Base-by-base conservation (phyloP, 2,329 filamentous ascomycete species). In the Neonectria hederae region DNA sequence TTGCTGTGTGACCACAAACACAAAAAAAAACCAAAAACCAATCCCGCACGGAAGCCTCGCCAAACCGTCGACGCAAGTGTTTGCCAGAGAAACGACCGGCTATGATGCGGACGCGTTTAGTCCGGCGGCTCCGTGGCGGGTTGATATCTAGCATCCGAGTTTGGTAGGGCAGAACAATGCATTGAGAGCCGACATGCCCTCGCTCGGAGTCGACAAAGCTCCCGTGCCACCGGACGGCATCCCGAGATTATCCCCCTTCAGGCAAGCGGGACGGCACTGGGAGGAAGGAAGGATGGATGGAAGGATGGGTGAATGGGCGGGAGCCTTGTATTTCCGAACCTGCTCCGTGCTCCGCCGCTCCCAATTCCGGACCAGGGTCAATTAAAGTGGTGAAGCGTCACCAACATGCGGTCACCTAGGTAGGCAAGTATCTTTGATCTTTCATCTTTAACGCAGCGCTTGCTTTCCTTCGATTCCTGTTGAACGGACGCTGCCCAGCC, bases 251-350 rank as follows among this genome's bases (percentile, higher is more conserved):
- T 26, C 54, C 49, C 52, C 28, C 49, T 42, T 49, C 38, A 49
- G 54, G 49, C 35, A 54, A 63, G 19, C n/a, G 49, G 54, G 30
- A 40, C 30, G 54, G 51, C 54, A 54, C 43, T 56, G 48, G 56
- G 43, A 64, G 53, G 52, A 64, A 49, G 32, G 30, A 63, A 48
- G 52, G 51, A 51, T 32, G 17, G 26, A 21, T 19, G 17, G 51
- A 22, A 30, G 56, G 24, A 59, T 32, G 19, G 57, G 54, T 42
- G 38, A 9, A 42, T 42, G 38, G n/a, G 38, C 8, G 38, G 38
- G 38, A 56, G 45, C 56, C 45, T 51, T 64, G 21, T 54, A 58
- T 63, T 59, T 63, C 60, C 54, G 60, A 57, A 32, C 11, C 48
- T 30, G 48, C 42, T 58, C 54, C 48, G 21, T 22, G 24, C 48